Evolutionary conservation across 73 alveolate species (phyloP), one percentile per base, ranked within the genome.

Genomic region (Breviolum minutum): DNA sequence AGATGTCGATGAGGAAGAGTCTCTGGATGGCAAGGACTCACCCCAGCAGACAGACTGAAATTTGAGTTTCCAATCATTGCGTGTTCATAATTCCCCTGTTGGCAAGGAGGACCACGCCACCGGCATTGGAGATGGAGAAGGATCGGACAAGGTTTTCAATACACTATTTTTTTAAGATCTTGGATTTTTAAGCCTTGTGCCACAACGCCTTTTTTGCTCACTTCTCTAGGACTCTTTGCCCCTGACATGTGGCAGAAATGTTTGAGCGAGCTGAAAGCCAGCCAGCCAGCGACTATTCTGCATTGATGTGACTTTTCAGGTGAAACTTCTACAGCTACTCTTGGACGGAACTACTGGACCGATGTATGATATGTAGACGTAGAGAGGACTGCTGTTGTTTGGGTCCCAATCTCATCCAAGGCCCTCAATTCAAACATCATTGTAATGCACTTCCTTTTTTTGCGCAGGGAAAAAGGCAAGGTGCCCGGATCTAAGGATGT

Each of bases 101-200:
- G 68, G 70, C 14, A 32, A 81, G 69, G 89, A 48, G 17, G 89
- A 81, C 10, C 66, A 48, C 13, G 12, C 69, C 69, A 40, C 48
- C 69, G 89, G 69, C 11, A 48, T 40, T 81, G 89, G 89, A 81
- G 89, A 81, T 40, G 89, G 30, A 81, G 89, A 81, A 81, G 89
- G 89, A 30, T 69, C 14, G 89, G 63, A 9, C 24, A 77, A 22
- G 11, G 16, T 24, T 10, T 8, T 9, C 13, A 0, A 68, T 17
- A 22, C 77, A 68, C 6, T 68, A 68, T 14, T 68, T 68, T 68
- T 68, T 14, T 22, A 68, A 0, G 17, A 68, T 68, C 77, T 17
- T 68, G 1, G 82, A n/a, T 40, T 40, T 3, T 40, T 40, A 40
- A 40, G 32, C 14, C 83, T 9, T 9, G 69, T 81, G 68, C 0